Percentiles rank a stretch among this genome's conserved stretches.
Evolutionary conservation across 768 basidiomycete genomes (phyloP).

Genomic region (Lentinula detonsa): DNA sequence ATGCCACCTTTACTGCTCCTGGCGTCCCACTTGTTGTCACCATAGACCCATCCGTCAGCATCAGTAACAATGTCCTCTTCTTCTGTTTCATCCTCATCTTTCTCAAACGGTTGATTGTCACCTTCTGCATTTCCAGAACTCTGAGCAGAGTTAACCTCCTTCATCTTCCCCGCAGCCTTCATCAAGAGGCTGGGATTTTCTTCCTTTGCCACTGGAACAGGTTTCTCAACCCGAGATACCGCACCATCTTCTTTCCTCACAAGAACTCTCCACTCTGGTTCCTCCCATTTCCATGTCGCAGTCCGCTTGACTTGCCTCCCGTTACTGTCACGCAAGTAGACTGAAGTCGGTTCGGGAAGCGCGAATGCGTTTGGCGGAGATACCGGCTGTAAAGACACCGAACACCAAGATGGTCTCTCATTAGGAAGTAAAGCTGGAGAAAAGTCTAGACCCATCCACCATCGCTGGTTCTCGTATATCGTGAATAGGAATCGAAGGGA

Average conservation of each 20-base stretch:
- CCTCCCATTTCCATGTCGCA: conserved; percentile 86
- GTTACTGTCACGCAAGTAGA: conserved; percentile 46
- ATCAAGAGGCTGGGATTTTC: conserved; percentile 42
- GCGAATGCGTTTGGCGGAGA: conserved; percentile 66
- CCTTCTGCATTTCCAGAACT: conserved; percentile 15
- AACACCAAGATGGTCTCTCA: conserved; percentile 88
- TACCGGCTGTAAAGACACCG: conserved; percentile 49
- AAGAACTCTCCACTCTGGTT: conserved; percentile 84
- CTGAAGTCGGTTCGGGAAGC: conserved; percentile 56
- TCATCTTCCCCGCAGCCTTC: conserved; percentile 50
- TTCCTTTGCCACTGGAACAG: conserved; percentile 46
- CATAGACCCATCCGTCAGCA: conserved; percentile 87
- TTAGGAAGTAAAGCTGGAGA: conserved; percentile 86
- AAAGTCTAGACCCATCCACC: conserved; percentile 99
- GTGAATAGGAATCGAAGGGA: conserved; percentile 78
- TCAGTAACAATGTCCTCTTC: conserved; percentile 65
- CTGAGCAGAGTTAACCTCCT: conserved; percentile 20
- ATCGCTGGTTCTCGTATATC: conserved; percentile 91
- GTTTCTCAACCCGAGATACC: conserved; percentile 51
- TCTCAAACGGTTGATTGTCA: conserved; percentile 19
- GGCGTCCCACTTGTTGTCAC: conserved; percentile 93
- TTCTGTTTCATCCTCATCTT: conserved; percentile 33
- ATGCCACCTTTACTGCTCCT: conserved; percentile 72
- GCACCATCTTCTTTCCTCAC: conserved; percentile 50
- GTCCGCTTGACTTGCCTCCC: conserved; percentile 56